Conservation (phyloP, 2,329 filamentous ascomycete species). For the Clarireedia monteithiana region DNA sequence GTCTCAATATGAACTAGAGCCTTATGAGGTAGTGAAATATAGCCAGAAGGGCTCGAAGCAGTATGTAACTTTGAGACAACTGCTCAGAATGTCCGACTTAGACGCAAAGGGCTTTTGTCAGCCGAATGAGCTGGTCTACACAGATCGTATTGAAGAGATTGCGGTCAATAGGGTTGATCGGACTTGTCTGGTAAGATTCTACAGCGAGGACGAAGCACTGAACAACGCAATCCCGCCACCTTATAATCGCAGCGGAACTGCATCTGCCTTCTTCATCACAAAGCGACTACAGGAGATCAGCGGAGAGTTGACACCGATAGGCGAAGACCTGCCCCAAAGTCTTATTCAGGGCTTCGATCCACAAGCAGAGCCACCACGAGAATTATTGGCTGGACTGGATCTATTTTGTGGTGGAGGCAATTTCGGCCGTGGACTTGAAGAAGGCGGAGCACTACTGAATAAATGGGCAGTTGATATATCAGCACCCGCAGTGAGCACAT, state of each 20-base stretch:
- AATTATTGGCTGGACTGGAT: conserved; percentile 53
- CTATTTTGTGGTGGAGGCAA: conserved; percentile 74
- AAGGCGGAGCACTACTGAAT: conserved; percentile 58
- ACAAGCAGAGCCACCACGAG: conserved; percentile 11
- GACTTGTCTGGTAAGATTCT: conserved; percentile 53
- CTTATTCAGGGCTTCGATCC: conserved; percentile 52
- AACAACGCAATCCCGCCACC: conserved; percentile 44
- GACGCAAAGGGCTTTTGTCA: conserved; percentile 22
- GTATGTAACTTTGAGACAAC: conserved; percentile 39
- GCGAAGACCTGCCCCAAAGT: conserved; percentile 24
- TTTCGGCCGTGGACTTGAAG: conserved; percentile 68
- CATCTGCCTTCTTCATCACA: conserved; percentile 58
- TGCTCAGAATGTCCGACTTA: conserved; percentile 42
- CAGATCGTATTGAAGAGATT: conserved; percentile 34
- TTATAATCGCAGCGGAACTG: conserved; percentile 58
- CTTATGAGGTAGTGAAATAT: conserved; percentile 48
- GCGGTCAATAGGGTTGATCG: conserved; percentile 38
- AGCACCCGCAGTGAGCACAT: conserved; percentile 58
- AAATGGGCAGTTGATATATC: conserved; percentile 62
- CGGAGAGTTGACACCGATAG: conserved; percentile 31
- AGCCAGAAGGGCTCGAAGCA: conserved; percentile 21
- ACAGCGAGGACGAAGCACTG: conserved; percentile 31
- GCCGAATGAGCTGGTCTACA: conserved; percentile 48
- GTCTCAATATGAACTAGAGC: conserved; percentile 41
- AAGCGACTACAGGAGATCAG: conserved; percentile 29